These are phyloP conservation scores for Beauveria rudraprayagi DNA, from an alignment of 2,329 filamentous ascomycete species.

Conservation along the genomic window DNA sequence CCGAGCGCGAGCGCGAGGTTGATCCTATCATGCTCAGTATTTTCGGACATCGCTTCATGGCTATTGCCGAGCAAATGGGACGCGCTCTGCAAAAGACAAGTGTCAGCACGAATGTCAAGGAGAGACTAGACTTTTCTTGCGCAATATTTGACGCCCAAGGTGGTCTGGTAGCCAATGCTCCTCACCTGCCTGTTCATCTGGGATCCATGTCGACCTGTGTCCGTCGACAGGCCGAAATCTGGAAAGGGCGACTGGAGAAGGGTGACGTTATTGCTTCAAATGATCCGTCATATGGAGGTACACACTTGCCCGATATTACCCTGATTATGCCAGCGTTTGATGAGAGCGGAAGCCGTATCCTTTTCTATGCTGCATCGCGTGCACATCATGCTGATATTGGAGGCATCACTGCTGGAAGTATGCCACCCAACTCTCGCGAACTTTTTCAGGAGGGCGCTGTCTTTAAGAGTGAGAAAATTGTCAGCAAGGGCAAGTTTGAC, in stretches of 20 bases:
- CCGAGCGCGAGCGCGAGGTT: slow-evolving; percentile 8
- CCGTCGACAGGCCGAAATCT: slow-evolving; percentile 68
- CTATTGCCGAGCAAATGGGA: slow-evolving; percentile 80
- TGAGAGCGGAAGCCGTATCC: slow-evolving; percentile 54
- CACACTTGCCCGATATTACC: slow-evolving; percentile 75
- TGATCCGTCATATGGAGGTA: slow-evolving; percentile 75
- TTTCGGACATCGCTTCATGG: slow-evolving; percentile 79
- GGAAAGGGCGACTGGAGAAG: slow-evolving; percentile 66
- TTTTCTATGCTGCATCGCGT: slow-evolving; percentile 74
- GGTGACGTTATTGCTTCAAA: slow-evolving; percentile 80
- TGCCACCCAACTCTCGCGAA: slow-evolving; percentile 66
- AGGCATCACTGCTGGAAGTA: slow-evolving; percentile 70
- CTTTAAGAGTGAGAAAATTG: slow-evolving; percentile 60
- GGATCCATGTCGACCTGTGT: slow-evolving; percentile 80
- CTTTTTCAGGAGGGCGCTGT: slow-evolving; percentile 56
- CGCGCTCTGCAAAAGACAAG: slow-evolving; percentile 71
- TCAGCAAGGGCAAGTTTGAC: slow-evolving; percentile 68
- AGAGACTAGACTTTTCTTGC: slow-evolving; percentile 74
- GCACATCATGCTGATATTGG: slow-evolving; percentile 83
- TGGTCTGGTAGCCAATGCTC: slow-evolving; percentile 69
- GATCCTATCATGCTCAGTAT: slow-evolving; percentile 74
- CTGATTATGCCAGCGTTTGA: slow-evolving; percentile 74
- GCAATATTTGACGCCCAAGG: slow-evolving; percentile 71
- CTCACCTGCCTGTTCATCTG: slow-evolving; percentile 72
- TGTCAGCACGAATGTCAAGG: slow-evolving; percentile 75